Base-by-base conservation (phyloP, 768 basidiomycete genomes). In the Leccinum longicurvipes region DNA sequence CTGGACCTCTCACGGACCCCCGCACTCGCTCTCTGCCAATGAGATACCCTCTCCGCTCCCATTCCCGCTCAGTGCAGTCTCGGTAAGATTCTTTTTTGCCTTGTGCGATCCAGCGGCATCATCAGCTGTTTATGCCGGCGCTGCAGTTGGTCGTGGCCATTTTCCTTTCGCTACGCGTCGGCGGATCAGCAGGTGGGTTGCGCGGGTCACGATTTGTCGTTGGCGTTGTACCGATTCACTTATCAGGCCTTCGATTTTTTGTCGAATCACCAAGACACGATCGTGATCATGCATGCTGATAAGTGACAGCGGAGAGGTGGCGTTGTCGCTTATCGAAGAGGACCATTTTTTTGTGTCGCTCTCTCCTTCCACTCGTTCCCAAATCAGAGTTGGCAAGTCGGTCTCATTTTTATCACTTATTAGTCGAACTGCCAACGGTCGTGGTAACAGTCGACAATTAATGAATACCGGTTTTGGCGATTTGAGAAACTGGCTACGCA, bases 31-130 rank as follows among this genome's bases (percentile, higher is more conserved):
- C 47, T 81, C 88, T 3, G 86, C 92, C 41, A 91, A 93, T 60
- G 91, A 93, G 65, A 80, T 93, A 34, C 89, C 91, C 3, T 93
- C 91, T 0, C 89, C 88, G 11, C 92, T 91, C 76, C 88, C 90
- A 0, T 76, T 90, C 10, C 81, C 87, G 1, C 80, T 92, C 11
- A 87, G 84, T 6, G 76, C 81, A 4, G 79, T 78, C 15, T n/a
- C n/a, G n/a, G n/a, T n/a, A n/a, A n/a, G n/a, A n/a, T n/a, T n/a
- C n/a, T n/a, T n/a, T n/a, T n/a, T n/a, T 95, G 10, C 93, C 93
- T 6, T 87, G 89, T 0, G 90, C 90, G 1, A 81, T 93, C 23
- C 86, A 90, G 53, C 83, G 96, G 32, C 94, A 97, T 68, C 93
- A 97, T 64, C 94, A 97, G 65, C 72, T 97, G 1, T 80, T 97